These are phyloP conservation scores for Rubroboletus pulcherrimus DNA, from an alignment of 768 basidiomycete species.

Conservation along the genomic window DNA sequence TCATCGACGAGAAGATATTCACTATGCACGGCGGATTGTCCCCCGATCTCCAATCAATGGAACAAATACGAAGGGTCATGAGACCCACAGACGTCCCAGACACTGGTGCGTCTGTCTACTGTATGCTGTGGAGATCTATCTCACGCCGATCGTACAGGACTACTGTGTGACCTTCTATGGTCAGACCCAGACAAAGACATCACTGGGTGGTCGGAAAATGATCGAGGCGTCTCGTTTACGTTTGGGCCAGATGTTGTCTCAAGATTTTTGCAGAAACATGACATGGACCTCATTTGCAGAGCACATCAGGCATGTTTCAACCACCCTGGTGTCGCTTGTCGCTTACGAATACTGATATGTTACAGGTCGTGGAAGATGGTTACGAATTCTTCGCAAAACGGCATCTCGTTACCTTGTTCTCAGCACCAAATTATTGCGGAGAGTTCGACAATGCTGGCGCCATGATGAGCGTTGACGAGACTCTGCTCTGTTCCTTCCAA, in stretches of 20 bases:
- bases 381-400: constrained; percentile 99
- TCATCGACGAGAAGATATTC: constrained; percentile 99
- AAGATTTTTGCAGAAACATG: constrained; percentile 97
- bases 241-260: constrained; percentile 98
- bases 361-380: constrained; percentile 94
- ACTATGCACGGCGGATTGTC: constrained; percentile 98
- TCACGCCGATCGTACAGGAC: constrained; percentile 45
- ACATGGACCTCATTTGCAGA: constrained; percentile 98
- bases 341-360: constrained; percentile 1
- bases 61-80: constrained; percentile 99
- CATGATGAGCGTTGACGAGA: constrained; percentile 99
- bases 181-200: constrained; percentile 99
- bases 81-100: constrained; percentile 98
- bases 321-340: not conserved
- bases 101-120: constrained; percentile 58
- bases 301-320: constrained; percentile 81
- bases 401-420: constrained; percentile 94
- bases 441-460: constrained; percentile 99
- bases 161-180: constrained; percentile 96
- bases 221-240: constrained; percentile 97
- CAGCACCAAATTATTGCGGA: constrained; percentile 92
- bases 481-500: constrained; percentile 96
- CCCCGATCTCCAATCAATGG: constrained; percentile 98
- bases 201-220: constrained; percentile 99
- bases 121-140: not conserved